Evolutionary conservation across 2,329 filamentous ascomycete genomes (phyloP).

Genomic region (Coleophoma eucalyptorum): DNA sequence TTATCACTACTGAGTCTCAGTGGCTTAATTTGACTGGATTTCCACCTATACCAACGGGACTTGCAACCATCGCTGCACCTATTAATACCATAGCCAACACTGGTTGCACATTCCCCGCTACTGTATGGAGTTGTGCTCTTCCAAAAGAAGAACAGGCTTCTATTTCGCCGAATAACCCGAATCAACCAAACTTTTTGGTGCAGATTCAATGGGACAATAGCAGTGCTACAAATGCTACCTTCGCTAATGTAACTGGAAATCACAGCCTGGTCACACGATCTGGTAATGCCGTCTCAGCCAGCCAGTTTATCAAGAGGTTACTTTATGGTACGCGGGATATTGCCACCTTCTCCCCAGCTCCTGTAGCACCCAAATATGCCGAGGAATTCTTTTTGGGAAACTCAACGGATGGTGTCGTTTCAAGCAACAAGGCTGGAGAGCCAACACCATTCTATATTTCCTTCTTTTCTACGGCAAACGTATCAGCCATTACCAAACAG

Average conservation of each 20-base stretch:
- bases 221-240: conserved; percentile 38
- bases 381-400: conserved; percentile 83
- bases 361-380: conserved; percentile 36
- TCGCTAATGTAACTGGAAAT: conserved; percentile 31
- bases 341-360: conserved; percentile 37
- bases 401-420: conserved; percentile 72
- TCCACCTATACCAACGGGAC: conserved; percentile 80
- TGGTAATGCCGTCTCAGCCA: conserved; percentile 27
- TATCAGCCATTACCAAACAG: conserved; percentile 21
- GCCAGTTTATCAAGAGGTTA: conserved; percentile 24
- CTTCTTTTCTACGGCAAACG: conserved; percentile 49
- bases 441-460: conserved; percentile 86
- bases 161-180: conserved; percentile 57
- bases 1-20: conserved; percentile 35
- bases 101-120: conserved; percentile 67
- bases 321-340: conserved; percentile 27
- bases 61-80: conserved; percentile 73
- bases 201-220: conserved; percentile 71
- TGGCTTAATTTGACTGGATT: conserved; percentile 88
- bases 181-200: conserved; percentile 76
- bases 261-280: conserved; percentile 17
- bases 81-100: conserved; percentile 60
- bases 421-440: conserved; percentile 72
- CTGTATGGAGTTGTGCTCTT: conserved; percentile 81
- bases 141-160: conserved; percentile 72